These are phyloP conservation scores for Ramaria rubella DNA, from an alignment of 768 basidiomycete species.

Conservation along the genomic window DNA sequence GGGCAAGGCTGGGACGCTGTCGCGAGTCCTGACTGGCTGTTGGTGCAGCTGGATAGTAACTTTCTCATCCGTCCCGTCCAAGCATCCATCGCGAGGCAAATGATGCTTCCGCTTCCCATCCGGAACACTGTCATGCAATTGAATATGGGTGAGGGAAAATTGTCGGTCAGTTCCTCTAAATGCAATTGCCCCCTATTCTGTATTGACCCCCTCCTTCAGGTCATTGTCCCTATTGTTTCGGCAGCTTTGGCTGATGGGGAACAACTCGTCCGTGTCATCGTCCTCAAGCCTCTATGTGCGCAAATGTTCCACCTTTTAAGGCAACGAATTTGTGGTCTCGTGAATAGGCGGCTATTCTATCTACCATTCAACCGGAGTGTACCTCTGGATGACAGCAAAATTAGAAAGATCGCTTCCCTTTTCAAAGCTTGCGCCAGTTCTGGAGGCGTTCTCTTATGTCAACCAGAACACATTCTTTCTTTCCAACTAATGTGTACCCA, in stretches of 20 bases:
- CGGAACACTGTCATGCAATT: constrained; percentile 40
- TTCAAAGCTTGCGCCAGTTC: constrained; percentile 33
- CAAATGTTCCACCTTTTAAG: constrained; percentile 48
- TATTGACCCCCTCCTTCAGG: neutral
- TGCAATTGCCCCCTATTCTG: neutral
- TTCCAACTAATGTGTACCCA: constrained; percentile 43
- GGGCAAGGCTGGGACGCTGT: constrained; percentile 14
- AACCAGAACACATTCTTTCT: constrained; percentile 51
- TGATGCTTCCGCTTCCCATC: constrained; percentile 35
- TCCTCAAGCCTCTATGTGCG: constrained; percentile 39
- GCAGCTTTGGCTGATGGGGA: constrained; percentile 36
- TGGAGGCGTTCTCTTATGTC: constrained; percentile 40
- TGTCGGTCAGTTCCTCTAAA: constrained; percentile 26
- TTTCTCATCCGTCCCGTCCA: constrained; percentile 40
- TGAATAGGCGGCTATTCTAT: constrained; percentile 41
- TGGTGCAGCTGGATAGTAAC: constrained; percentile 40
- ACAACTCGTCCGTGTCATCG: constrained; percentile 41
- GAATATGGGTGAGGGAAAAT: constrained; percentile 57
- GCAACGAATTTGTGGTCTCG: constrained; percentile 37
- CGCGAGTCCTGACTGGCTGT: constrained; percentile 35
- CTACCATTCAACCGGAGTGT: constrained; percentile 43
- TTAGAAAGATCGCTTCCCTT: constrained; percentile 24
- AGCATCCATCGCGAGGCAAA: constrained; percentile 34
- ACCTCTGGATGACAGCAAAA: constrained; percentile 8
- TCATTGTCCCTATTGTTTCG: constrained; percentile 40